Percentiles rank a stretch among this genome's conserved stretches.
These are phyloP conservation scores for Chalara sp. DNA, from an alignment of 2,329 filamentous ascomycete genomes.

Conservation along the genomic window DNA sequence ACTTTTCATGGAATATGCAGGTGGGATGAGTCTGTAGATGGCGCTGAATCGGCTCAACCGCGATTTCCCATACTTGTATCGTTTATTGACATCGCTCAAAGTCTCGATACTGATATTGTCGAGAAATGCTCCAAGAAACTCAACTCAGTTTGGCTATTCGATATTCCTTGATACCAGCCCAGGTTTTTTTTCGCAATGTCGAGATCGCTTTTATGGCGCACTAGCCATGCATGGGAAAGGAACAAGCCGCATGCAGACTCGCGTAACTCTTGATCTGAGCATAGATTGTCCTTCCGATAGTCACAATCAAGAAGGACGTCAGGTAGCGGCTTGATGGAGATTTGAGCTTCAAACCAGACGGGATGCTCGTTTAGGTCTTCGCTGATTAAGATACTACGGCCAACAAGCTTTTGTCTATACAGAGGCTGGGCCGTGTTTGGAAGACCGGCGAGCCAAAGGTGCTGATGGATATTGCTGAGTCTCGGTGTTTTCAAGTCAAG, in stretches of 20 bases:
- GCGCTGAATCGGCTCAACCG: conserved; percentile 26
- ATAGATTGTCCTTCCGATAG: conserved; percentile 19
- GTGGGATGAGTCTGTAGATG: background rate
- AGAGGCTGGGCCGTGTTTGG: conserved; percentile 14
- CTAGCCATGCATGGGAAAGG: conserved; percentile 26
- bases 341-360: conserved; percentile 21
- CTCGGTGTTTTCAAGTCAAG: conserved; percentile 12
- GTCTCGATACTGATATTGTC: background rate
- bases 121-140: conserved; percentile 12
- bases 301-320: conserved; percentile 20
- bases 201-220: conserved; percentile 30
- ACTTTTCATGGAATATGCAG: background rate
- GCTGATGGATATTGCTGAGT: conserved; percentile 6
- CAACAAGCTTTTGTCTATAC: conserved; percentile 25
- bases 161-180: conserved; percentile 21
- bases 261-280: background rate
- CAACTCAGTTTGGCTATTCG: conserved; percentile 18
- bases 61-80: conserved; percentile 30
- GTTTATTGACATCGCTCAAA: conserved; percentile 14
- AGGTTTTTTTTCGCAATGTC: conserved; percentile 26
- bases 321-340: conserved; percentile 30
- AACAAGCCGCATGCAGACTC: conserved; percentile 27
- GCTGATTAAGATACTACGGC: conserved; percentile 26
- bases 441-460: conserved; percentile 11
- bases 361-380: conserved; percentile 31